These are phyloP conservation scores for Thielaviopsis ethacetica DNA, from an alignment of 2,329 filamentous ascomycete species.

Conservation along the genomic window DNA sequence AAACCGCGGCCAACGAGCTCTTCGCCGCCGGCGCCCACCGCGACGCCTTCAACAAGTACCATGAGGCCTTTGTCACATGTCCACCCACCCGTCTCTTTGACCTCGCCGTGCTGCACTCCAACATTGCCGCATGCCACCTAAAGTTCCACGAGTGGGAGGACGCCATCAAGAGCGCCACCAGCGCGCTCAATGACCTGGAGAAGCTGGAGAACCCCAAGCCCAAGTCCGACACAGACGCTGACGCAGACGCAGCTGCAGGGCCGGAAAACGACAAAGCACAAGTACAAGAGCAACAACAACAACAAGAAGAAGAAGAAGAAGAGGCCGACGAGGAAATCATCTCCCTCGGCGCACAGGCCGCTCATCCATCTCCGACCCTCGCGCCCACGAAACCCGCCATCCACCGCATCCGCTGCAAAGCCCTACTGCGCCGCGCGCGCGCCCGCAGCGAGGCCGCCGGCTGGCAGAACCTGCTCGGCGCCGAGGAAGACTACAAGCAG, in stretches of 20 bases:
- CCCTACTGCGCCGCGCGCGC: conserved; percentile 62
- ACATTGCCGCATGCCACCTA: conserved; percentile 76
- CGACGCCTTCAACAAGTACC: conserved; percentile 68
- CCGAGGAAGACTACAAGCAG: conserved; percentile 62
- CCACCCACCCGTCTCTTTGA: conserved; percentile 81
- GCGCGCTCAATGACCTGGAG: conserved; percentile 57
- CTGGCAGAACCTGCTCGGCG: conserved; percentile 66
- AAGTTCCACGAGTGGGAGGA: conserved; percentile 77
- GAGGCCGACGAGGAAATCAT: conserved; percentile 40
- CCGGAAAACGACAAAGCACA: too few relatives aligned
- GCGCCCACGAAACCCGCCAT: conserved; percentile 40
- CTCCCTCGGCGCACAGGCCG: conserved; percentile 38
- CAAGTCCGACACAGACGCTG: conserved; percentile 23
- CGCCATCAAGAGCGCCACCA: conserved; percentile 56
- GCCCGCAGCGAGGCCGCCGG: conserved; percentile 54
- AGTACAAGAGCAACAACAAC: conserved; percentile 24
- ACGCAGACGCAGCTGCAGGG: too few relatives aligned
- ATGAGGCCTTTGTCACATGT: conserved; percentile 60
- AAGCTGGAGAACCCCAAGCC: conserved; percentile 29
- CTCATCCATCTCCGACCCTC: conserved; percentile 24
- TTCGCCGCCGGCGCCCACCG: conserved; percentile 58
- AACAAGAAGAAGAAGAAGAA: conserved; percentile 26
- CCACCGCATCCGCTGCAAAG: conserved; percentile 63
- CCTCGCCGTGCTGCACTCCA: conserved; percentile 70
- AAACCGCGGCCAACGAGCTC: conserved; percentile 61